These are phyloP conservation scores for Pseudisothecium myosuroides DNA, from an alignment of 225 moss, liverwort and hornwort genomes.

Conservation along the genomic window DNA sequence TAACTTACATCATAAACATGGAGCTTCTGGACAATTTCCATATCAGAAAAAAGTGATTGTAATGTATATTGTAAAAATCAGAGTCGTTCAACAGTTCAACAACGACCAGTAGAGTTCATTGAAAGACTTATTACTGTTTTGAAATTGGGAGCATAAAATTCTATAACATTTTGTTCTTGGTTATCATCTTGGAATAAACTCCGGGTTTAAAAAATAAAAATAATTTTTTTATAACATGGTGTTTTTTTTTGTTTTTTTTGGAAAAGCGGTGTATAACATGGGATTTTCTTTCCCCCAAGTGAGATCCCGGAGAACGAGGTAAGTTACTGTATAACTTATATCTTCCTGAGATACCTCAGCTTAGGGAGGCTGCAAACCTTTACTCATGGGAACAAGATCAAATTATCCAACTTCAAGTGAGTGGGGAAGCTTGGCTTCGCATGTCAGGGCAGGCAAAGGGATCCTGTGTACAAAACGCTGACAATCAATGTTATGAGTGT, in stretches of 20 bases:
- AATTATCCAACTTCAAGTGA: background rate
- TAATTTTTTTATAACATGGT: no score
- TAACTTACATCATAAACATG: background rate
- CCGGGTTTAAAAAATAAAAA: no score
- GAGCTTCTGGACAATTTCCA: background rate
- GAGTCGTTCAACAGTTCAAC: fast-evolving
- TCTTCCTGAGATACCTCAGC: background rate
- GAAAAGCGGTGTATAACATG: no score
- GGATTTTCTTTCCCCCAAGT: background rate
- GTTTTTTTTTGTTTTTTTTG: no score
- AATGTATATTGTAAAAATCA: background rate
- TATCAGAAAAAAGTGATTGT: background rate
- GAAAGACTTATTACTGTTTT: background rate
- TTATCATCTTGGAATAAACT: no score
- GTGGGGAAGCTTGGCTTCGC: background rate
- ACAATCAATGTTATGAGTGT: background rate
- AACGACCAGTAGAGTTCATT: background rate
- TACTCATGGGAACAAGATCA: background rate
- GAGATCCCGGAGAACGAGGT: background rate
- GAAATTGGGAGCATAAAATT: background rate
- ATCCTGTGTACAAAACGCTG: background rate
- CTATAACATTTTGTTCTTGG: no score
- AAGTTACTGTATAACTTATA: no score
- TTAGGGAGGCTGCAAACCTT: background rate
- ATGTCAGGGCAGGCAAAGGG: background rate